Percentiles rank a stretch among this genome's conserved stretches.
Conservation (phyloP, 306 rosid genomes). For the Vigna mungo region DNA sequence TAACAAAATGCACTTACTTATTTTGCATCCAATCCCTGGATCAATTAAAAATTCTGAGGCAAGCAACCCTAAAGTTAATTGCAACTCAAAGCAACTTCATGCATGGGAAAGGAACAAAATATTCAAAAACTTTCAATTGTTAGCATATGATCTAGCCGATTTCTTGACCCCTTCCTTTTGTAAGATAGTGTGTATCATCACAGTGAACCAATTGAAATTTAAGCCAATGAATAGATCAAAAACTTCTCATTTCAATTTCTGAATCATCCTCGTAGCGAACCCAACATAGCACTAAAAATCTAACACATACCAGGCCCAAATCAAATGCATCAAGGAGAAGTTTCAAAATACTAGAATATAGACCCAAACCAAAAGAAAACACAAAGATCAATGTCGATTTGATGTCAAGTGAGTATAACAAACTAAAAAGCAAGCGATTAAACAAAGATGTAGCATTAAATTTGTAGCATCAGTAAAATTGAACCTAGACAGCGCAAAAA, state of each 20-base stretch:
- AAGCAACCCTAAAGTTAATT: slow-evolving; percentile 26
- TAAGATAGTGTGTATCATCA: slow-evolving; percentile 7
- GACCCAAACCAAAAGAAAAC: neutral
- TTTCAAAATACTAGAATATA: slow-evolving; percentile 15
- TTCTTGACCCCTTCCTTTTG: neutral
- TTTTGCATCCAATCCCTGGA: neutral
- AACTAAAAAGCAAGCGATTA: neutral
- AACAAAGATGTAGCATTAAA: neutral
- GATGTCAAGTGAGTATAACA: neutral
- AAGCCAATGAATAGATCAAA: neutral
- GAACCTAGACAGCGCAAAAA: neutral
- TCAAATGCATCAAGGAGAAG: slow-evolving; percentile 23
- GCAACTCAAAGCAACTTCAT: slow-evolving; percentile 31
- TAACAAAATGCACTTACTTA: neutral
- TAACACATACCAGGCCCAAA: neutral
- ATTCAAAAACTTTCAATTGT: slow-evolving; percentile 24
- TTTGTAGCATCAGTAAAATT: no score
- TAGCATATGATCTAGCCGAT: slow-evolving; percentile 1
- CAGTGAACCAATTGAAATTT: neutral
- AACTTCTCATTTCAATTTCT: neutral
- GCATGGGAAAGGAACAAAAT: slow-evolving; percentile 33
- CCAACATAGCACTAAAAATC: slow-evolving; percentile 13
- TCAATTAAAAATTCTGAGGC: slow-evolving; percentile 12
- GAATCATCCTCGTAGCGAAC: neutral
- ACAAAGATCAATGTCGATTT: slow-evolving; percentile 30